These are phyloP conservation scores for Canavalia gladiata DNA, from an alignment of 306 rosid species.

Conservation along the genomic window DNA sequence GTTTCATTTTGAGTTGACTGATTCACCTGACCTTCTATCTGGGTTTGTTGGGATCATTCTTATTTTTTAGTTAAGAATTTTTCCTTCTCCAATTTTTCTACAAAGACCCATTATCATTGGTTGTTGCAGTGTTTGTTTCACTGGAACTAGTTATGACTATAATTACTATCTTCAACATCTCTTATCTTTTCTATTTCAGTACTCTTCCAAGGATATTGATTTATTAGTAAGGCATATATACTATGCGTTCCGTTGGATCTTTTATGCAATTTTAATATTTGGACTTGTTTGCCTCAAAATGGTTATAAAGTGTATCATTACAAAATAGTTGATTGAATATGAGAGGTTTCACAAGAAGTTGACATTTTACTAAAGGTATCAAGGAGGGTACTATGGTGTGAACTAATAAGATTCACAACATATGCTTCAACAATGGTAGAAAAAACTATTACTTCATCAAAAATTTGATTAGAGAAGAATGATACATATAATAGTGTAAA, in stretches of 20 bases:
- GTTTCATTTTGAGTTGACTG: constrained; percentile 57
- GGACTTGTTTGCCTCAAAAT: constrained; percentile 50
- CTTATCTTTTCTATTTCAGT: constrained; percentile 66
- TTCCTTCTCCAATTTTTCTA: constrained; percentile 76
- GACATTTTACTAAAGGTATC: constrained; percentile 45
- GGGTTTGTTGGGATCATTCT: constrained; percentile 39
- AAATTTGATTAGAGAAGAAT: no score
- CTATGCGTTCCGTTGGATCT: constrained; percentile 52
- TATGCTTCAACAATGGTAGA: no score
- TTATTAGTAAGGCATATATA: constrained; percentile 55
- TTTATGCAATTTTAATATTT: constrained; percentile 57
- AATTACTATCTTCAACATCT: constrained; percentile 47
- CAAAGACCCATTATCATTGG: constrained; percentile 75
- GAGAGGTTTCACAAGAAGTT: constrained; percentile 57
- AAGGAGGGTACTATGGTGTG: constrained; percentile 29
- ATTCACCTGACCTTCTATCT: constrained; percentile 49
- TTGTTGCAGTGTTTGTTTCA: no score
- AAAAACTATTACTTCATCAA: no score
- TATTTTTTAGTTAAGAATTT: constrained; percentile 65
- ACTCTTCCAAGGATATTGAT: constrained; percentile 73
- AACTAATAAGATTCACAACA: no score
- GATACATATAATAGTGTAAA: no score
- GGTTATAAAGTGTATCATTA: constrained; percentile 49
- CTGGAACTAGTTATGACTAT: no score
- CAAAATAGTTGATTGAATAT: constrained; percentile 50